These are phyloP conservation scores for Metarhizium anisopliae DNA, from an alignment of 2,329 filamentous ascomycete species.

Conservation along the genomic window DNA sequence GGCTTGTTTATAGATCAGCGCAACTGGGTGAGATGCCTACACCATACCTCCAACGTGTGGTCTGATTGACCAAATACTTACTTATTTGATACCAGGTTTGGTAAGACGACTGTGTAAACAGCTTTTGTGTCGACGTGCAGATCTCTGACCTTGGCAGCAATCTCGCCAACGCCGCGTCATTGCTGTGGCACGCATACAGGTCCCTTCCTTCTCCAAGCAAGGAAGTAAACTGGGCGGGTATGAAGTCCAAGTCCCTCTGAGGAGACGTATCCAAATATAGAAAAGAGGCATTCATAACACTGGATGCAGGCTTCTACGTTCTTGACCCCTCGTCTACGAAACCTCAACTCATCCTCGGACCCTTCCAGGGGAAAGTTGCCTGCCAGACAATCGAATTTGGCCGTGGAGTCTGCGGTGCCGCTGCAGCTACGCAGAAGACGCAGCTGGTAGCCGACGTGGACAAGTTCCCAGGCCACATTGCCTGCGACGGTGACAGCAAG, in stretches of 20 bases:
- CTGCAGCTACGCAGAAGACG: conserved; percentile 50
- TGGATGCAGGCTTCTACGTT: conserved; percentile 59
- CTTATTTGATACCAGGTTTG: conserved; percentile 9
- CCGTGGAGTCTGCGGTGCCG: conserved; percentile 66
- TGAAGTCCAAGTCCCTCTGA: conserved; percentile 8
- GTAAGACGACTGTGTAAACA: conserved; percentile 7
- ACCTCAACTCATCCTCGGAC: conserved; percentile 61
- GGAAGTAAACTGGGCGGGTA: conserved; percentile 69
- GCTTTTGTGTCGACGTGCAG: not conserved
- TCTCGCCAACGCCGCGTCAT: conserved; percentile 63
- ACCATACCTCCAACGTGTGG: not conserved
- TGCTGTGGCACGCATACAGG: conserved; percentile 74
- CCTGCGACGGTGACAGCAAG: conserved; percentile 65
- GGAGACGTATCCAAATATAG: not conserved
- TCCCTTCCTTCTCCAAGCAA: conserved; percentile 57
- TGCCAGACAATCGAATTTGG: conserved; percentile 71
- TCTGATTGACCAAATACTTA: not conserved
- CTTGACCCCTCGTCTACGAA: conserved; percentile 39
- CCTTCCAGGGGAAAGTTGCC: conserved; percentile 72
- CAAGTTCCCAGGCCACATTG: conserved; percentile 69
- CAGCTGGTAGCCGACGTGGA: conserved; percentile 65
- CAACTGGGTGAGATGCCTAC: conserved; percentile 59
- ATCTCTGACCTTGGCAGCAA: conserved; percentile 42
- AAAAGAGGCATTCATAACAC: not conserved
- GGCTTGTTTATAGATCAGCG: conserved; percentile 63